Percentiles rank a stretch among this genome's conserved stretches.
These are phyloP conservation scores for Bertia moriformis DNA, from an alignment of 2,329 filamentous ascomycete genomes.

Conservation along the genomic window DNA sequence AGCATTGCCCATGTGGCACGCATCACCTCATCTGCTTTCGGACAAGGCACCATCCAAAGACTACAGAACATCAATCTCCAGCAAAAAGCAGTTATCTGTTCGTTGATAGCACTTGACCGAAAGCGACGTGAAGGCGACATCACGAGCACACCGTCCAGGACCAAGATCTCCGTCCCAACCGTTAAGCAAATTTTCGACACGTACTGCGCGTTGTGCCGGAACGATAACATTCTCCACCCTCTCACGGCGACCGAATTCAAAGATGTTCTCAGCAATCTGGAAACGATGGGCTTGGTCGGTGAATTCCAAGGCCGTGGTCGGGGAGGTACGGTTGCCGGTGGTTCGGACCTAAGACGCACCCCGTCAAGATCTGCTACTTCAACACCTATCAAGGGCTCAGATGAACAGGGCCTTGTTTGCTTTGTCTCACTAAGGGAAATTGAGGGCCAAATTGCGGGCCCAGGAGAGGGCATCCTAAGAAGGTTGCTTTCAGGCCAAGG, in stretches of 20 bases:
- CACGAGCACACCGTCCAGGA: neutral
- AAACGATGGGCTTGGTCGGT: neutral
- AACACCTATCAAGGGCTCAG: neutral
- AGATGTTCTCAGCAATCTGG: neutral
- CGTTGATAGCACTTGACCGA: conserved; percentile 41
- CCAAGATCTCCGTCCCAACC: neutral
- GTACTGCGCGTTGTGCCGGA: neutral
- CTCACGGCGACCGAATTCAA: conserved; percentile 1
- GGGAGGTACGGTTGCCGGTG: neutral
- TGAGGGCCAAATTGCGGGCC: neutral
- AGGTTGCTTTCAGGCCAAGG: neutral
- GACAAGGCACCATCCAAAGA: conserved; percentile 45
- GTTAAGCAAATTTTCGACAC: neutral
- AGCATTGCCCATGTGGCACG: conserved; percentile 53
- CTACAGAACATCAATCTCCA: conserved; percentile 49
- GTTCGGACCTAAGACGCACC: neutral
- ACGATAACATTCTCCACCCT: conserved; percentile 1
- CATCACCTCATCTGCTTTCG: conserved; percentile 48
- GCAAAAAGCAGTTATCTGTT: conserved; percentile 54
- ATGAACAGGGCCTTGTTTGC: conserved; percentile 1
- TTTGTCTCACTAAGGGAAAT: neutral
- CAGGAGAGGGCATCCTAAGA: neutral
- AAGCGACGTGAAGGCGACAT: neutral
- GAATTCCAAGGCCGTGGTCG: conserved; percentile 1
- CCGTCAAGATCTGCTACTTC: neutral